Evolutionary conservation across 2,329 filamentous ascomycete species (phyloP).

Genomic region (Pezicula carpinea): DNA sequence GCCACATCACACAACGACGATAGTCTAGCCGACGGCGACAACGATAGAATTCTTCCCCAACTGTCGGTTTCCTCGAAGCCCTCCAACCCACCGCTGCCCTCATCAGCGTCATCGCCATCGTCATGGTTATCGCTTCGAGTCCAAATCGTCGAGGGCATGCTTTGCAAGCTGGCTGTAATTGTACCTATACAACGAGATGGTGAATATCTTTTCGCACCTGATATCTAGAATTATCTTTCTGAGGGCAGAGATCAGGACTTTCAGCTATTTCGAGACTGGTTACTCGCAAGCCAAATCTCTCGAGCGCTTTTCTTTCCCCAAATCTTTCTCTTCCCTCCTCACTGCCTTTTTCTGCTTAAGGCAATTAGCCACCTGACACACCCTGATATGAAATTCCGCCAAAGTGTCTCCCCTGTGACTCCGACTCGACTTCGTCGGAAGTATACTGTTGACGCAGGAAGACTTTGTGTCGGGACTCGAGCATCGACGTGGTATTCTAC

Average conservation of each 20-base stretch:
- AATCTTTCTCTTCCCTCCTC: neutral
- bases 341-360: neutral
- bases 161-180: neutral
- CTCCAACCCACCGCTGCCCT: neutral
- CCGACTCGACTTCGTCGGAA: neutral
- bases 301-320: neutral
- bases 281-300: neutral
- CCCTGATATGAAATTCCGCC: neutral
- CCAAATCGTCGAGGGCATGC: neutral
- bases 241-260: neutral
- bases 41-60: too few relatives aligned
- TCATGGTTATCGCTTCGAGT: neutral
- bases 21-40: too few relatives aligned
- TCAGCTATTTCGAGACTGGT: neutral
- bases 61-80: too few relatives aligned
- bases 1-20: too few relatives aligned
- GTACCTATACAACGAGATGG: neutral
- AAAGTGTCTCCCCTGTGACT: neutral
- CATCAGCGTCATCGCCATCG: neutral
- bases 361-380: neutral
- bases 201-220: neutral
- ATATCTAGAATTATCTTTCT: neutral
- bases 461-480: neutral
- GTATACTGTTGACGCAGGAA: neutral
- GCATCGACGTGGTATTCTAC: neutral